Percentiles rank a stretch among this genome's conserved stretches.
These are phyloP conservation scores for Teunomyces kruisii DNA, from an alignment of 805 yeast genomes.

Conservation along the genomic window DNA sequence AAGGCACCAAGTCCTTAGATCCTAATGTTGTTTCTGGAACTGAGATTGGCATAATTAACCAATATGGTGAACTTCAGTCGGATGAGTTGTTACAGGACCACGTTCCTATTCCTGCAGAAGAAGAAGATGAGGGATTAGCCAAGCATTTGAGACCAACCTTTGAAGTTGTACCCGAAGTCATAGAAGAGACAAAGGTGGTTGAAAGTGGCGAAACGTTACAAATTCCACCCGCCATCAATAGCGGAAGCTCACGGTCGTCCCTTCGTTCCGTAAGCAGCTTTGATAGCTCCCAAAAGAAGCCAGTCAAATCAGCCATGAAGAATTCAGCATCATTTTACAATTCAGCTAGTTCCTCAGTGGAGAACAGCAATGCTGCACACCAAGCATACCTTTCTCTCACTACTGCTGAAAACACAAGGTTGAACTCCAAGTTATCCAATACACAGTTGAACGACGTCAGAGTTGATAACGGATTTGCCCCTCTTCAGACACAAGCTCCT, in stretches of 20 bases:
- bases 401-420: constrained; percentile 76
- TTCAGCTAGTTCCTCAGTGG: constrained; percentile 8
- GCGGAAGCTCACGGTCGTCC: constrained; percentile 30
- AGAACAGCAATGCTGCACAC: constrained; percentile 45
- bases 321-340: constrained; percentile 26
- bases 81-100: constrained; percentile 15
- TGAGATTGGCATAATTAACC: constrained; percentile 20
- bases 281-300: constrained; percentile 25
- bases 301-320: constrained; percentile 56
- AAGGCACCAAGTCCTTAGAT: background rate
- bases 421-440: constrained; percentile 60
- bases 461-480: constrained; percentile 5
- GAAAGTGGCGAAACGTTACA: constrained; percentile 22
- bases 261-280: constrained; percentile 25
- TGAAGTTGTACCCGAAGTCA: constrained; percentile 29
- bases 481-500: constrained; percentile 6
- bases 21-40: constrained; percentile 5
- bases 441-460: constrained; percentile 30
- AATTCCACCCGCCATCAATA: constrained; percentile 14
- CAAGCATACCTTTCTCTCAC: constrained; percentile 66
- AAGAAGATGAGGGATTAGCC: constrained; percentile 12
- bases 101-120: constrained; percentile 1
- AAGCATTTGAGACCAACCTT: constrained; percentile 31
- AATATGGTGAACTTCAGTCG: constrained; percentile 19
- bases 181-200: constrained; percentile 13